A percentile compares a stretch with the other conserved stretches of the same genome.
Evolutionary conservation across 257 asterid genomes (phyloP).

Genomic region (Scutellaria galericulata): DNA sequence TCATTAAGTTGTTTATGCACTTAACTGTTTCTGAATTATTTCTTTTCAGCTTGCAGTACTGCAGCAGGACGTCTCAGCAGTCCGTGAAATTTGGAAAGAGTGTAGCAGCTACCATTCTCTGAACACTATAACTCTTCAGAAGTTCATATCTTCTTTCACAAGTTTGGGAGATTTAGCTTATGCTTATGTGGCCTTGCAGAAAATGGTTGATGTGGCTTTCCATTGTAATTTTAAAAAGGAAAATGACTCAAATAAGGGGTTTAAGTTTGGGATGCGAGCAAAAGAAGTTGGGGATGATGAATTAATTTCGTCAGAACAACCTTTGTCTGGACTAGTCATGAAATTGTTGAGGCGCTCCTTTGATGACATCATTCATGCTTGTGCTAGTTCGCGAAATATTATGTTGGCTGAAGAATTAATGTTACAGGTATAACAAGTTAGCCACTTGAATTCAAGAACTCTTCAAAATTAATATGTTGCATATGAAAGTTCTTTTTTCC

Average conservation of each 20-base stretch:
- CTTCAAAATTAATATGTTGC: constrained; percentile 17
- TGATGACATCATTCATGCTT: constrained; percentile 67
- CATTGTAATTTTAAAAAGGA: constrained; percentile 39
- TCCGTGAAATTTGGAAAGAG: constrained; percentile 79
- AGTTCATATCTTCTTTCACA: constrained; percentile 72
- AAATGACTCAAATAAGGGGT: constrained; percentile 33
- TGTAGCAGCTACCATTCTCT: constrained; percentile 53
- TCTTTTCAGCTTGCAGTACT: constrained; percentile 90
- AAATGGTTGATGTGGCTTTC: constrained; percentile 62
- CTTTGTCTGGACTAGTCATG: constrained; percentile 46
- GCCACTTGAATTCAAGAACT: constrained; percentile 19
- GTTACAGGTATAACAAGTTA: constrained; percentile 63
- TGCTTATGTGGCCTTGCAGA: constrained; percentile 70
- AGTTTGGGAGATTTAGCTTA: constrained; percentile 76
- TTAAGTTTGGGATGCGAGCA: constrained; percentile 36
- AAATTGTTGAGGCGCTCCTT: constrained; percentile 69
- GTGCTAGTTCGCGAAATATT: constrained; percentile 58
- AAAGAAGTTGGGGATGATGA: constrained; percentile 28
- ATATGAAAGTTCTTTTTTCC: neutral
- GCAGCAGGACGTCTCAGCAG: constrained; percentile 68
- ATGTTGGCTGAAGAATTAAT: constrained; percentile 70
- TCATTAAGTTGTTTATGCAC: constrained; percentile 20
- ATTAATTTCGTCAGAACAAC: constrained; percentile 42
- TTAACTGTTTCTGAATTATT: constrained; percentile 36
- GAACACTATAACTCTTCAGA: constrained; percentile 64